Conservation (phyloP, 2,329 filamentous ascomycete species). For the Lojkania enalia region DNA sequence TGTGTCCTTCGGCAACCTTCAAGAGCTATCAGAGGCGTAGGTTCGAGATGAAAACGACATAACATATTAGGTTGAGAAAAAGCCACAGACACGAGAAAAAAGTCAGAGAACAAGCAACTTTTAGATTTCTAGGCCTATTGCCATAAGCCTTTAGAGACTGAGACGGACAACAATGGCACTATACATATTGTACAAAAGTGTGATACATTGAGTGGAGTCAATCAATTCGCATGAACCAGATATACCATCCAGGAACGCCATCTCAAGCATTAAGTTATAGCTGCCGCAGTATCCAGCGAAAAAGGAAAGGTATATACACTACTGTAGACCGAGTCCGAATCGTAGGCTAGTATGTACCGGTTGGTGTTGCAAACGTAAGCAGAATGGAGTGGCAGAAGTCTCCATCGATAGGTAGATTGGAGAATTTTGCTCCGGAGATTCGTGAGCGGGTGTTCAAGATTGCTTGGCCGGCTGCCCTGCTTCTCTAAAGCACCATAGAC, state of each 20-base stretch:
- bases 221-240: not conserved
- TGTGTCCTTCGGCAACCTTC: no score
- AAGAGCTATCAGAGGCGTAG: no score
- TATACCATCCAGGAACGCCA: not conserved
- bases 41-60: no score
- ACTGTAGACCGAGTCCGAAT: not conserved
- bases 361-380: constrained; percentile 1
- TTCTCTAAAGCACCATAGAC: constrained; percentile 16
- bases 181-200: not conserved
- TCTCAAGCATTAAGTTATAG: not conserved
- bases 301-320: not conserved
- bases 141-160: no score
- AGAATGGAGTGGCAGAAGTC: not conserved
- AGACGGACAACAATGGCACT: no score
- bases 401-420: not conserved
- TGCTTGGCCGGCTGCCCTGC: constrained; percentile 12
- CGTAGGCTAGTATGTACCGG: not conserved
- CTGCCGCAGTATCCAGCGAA: not conserved
- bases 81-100: no score
- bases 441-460: no score
- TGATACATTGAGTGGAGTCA: not conserved
- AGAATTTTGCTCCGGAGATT: no score
- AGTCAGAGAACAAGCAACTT: no score
- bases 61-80: no score
- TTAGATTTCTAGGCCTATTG: no score